Evolutionary conservation across 1,139 yeast species (phyloP), one percentile per base, ranked within the genome.

Genomic region (Diutina pseudorugosa): DNA sequence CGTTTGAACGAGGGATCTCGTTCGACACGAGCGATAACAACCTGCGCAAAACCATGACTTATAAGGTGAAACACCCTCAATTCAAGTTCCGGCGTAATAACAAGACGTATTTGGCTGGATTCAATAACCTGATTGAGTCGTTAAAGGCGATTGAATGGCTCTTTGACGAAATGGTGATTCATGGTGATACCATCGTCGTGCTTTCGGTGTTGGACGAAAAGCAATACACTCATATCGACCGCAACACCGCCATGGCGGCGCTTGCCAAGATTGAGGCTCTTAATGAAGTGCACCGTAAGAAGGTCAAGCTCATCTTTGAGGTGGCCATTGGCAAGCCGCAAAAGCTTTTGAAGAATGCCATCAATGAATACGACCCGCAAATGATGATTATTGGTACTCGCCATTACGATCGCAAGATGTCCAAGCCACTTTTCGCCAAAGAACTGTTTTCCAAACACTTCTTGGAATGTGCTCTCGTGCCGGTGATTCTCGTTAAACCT

Each of bases 401-500:
- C 51, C 59, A 57, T 27, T 56, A 56, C 12, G 58, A 56, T n/a
- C 53, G 45, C 43, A 51, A 47, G 8, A 23, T 45, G 21, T 7
- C n/a, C 1, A 45, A 45, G 43, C 68, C 76, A 14, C 66, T 82
- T 49, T 66, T 77, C 50, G 64, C 74, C 21, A 75, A 74, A 50
- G 65, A 77, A 9, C 72, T 80, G 7, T 64, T 77, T 59, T 80
- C 86, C 5, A 82, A 82, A 61, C 78, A 81, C 62, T 83, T 84
- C 58, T 66, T 84, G 47, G 84, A 82, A 61, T 82, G 78, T 61
- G 83, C 87, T 0, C 74, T 80, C 20, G 81, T 84, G 1, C 90
- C 90, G 0, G 88, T 83, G 4, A 75, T 83, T 50, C 79, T 83
- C 11, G 85, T 84, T 9, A 80, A 82, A 56, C 86, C 87, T 1